These are phyloP conservation scores for Candida sp. DNA, from an alignment of 1,139 yeast species.

Conservation along the genomic window DNA sequence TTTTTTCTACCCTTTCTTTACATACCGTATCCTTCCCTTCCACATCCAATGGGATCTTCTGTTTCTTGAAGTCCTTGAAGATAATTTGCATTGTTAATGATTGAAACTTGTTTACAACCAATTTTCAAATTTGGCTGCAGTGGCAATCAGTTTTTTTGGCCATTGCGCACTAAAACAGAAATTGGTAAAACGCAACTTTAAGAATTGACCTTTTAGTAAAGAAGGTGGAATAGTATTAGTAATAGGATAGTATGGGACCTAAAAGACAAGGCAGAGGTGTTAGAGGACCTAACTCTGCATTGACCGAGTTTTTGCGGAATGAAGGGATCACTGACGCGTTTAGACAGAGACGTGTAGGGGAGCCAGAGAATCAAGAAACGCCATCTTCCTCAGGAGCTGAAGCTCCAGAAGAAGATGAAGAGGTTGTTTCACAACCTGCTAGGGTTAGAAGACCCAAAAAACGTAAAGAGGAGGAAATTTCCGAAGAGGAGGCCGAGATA, in stretches of 20 bases:
- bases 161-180: background rate
- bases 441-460: constrained; percentile 25
- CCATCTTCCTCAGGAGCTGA: constrained; percentile 2
- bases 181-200: no score
- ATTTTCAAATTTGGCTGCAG: background rate
- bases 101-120: background rate
- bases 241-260: constrained; percentile 6
- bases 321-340: constrained; percentile 91
- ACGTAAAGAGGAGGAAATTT: constrained; percentile 19
- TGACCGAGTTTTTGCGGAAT: constrained; percentile 68
- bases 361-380: background rate
- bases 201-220: no score
- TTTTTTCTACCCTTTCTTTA: constrained; percentile 9
- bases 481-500: constrained; percentile 28
- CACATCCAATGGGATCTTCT: constrained; percentile 76
- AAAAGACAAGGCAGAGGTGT: constrained; percentile 31
- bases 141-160: background rate
- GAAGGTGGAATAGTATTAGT: no score
- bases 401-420: constrained; percentile 1
- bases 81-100: constrained; percentile 62
- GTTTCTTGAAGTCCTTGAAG: constrained; percentile 91
- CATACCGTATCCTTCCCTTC: constrained; percentile 68
- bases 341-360: constrained; percentile 50
- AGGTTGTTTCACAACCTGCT: constrained; percentile 14
- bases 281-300: constrained; percentile 76